Base-by-base conservation (phyloP, 805 yeast species). In the Candida tammaniensis region DNA sequence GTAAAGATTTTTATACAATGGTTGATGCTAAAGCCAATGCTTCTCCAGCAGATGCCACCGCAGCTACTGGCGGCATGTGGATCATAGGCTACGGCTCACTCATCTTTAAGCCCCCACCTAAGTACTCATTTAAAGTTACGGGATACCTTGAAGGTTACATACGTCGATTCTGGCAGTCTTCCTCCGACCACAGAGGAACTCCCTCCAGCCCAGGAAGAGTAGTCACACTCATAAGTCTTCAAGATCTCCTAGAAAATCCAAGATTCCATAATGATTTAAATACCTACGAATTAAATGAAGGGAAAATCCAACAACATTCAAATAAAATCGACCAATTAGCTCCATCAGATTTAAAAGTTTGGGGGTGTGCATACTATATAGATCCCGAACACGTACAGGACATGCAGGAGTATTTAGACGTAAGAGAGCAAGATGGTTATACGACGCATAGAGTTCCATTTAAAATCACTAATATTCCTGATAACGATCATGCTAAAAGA, bases 401-500 rank as follows among this genome's bases (percentile, higher is more conserved):
- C 38, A 93, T 86, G 12, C 65, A 68, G 20, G 80, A 73, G 11
- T 82, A 86, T 46, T 66, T 89, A 31, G 95, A 89, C 47, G 70
- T 76, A 10, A 68, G 98, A 36, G 98, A 89, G 48, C 88, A 87
- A 55, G 88, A 87, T 51, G 98, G 97, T 0, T 89, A 89, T 56
- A 68, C 86, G 1, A 64, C 77, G 2, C 86, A 84, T 43, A 58
- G 68, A 15, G 80, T 87, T 3, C 77, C 76, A 4, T 86, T 87
- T 51, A 70, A 72, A 43, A 63, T 84, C 8, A 60, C 67, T 11
- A 42, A 27, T 7, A 47, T 47, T n/a, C 52, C 59, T 0, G 16
- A 25, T 2, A 42, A 27, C 9, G 38, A 23, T 9, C 15, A 24
- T 17, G 36, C 36, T 12, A n/a, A 16, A 8, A 10, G 27, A 7